Evolutionary conservation across 208 protist species (phyloP).

Genomic region (Trichomonas tenax): DNA sequence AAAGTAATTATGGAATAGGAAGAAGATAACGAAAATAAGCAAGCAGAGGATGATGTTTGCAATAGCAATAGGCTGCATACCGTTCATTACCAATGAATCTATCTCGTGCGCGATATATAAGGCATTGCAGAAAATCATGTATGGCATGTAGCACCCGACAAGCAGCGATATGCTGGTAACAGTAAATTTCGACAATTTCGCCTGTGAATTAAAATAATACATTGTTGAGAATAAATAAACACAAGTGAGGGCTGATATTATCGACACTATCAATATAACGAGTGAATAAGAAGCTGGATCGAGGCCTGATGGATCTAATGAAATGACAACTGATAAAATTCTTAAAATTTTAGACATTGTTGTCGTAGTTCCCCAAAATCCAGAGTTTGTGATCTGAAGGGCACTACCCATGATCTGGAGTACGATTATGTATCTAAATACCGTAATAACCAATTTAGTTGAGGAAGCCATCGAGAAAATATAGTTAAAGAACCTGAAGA

Average conservation of each 20-base stretch:
- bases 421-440: not conserved
- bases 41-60: not conserved
- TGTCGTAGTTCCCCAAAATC: not conserved
- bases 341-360: not conserved
- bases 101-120: not conserved
- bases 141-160: not conserved
- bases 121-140: not conserved
- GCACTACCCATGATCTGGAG: not conserved
- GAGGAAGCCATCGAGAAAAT: not conserved
- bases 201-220: not conserved
- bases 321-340: not conserved
- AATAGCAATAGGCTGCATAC: too few relatives aligned
- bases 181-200: not conserved
- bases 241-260: not conserved
- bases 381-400: not conserved
- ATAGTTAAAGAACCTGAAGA: not conserved
- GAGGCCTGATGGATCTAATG: not conserved
- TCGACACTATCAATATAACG: not conserved
- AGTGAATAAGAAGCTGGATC: not conserved
- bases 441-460: not conserved
- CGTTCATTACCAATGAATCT: not conserved
- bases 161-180: not conserved
- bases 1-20: not conserved
- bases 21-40: not conserved
- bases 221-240: not conserved